These are phyloP conservation scores for Guillardia theta DNA, from an alignment of 78 protist genomes.

Conservation along the genomic window DNA sequence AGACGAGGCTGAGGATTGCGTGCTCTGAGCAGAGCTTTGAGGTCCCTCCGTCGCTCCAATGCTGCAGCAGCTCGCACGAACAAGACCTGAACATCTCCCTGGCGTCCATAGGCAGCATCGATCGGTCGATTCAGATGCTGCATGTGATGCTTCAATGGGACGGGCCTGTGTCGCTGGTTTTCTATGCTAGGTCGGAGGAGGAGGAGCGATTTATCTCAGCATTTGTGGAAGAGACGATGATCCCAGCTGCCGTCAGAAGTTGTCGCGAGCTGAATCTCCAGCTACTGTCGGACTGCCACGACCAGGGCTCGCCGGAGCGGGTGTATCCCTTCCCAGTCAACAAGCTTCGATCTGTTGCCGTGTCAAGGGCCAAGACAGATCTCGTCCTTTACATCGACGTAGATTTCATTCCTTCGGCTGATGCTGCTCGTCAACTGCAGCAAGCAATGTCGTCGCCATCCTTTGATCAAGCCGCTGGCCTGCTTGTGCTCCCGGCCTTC, in stretches of 20 bases:
- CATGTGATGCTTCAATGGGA: background rate
- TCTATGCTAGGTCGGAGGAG: background rate
- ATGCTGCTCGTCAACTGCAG: background rate
- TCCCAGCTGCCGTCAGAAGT: background rate
- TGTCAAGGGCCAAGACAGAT: background rate
- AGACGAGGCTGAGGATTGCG: too few relatives aligned
- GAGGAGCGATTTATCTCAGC: background rate
- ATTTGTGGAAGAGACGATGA: background rate
- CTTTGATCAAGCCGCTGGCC: background rate
- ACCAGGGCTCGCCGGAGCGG: background rate
- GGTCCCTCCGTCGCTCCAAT: too few relatives aligned
- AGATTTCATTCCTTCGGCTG: background rate
- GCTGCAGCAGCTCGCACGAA: too few relatives aligned
- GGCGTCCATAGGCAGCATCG: background rate
- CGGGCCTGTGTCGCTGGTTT: background rate
- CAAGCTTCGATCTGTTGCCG: background rate
- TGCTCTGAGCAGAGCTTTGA: too few relatives aligned
- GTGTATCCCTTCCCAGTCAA: background rate
- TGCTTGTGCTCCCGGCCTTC: background rate
- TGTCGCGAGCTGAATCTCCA: background rate
- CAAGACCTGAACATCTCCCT: background rate
- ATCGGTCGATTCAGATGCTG: background rate
- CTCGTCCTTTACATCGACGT: background rate
- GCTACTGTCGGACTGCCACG: background rate
- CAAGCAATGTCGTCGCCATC: background rate